A percentile compares a stretch with the other conserved stretches of the same genome.
Evolutionary conservation across 768 basidiomycete genomes (phyloP).

Genomic region (Pulveroboletus sp.): DNA sequence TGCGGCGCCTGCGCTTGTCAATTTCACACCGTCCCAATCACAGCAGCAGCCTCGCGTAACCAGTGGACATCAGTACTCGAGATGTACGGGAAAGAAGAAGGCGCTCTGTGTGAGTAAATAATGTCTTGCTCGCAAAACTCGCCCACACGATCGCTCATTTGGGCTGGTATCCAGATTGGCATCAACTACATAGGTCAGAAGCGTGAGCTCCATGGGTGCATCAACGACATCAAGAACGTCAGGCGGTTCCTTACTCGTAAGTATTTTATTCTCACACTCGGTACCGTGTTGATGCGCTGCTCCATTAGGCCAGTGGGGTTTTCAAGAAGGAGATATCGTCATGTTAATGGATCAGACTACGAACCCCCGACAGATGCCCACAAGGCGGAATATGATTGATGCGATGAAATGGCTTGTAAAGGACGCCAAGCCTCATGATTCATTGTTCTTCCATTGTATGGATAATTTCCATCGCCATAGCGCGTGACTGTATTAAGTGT

Average conservation of each 20-base stretch:
- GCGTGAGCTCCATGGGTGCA: constrained; percentile 66
- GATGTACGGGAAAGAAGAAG: constrained; percentile 49
- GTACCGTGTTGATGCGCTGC: neutral
- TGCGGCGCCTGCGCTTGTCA: neutral
- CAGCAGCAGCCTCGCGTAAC: constrained; percentile 1
- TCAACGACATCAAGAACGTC: constrained; percentile 76
- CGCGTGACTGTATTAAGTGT: neutral
- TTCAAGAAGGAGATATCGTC: constrained; percentile 51
- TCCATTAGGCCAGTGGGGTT: constrained; percentile 40
- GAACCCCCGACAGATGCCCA: constrained; percentile 44
- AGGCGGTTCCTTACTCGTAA: constrained; percentile 60
- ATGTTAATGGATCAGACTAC: constrained; percentile 47
- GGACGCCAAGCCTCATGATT: constrained; percentile 64
- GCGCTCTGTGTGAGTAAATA: constrained; percentile 38
- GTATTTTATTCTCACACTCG: constrained; percentile 7
- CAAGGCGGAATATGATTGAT: constrained; percentile 49
- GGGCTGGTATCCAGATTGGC: constrained; percentile 50
- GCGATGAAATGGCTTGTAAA: constrained; percentile 66
- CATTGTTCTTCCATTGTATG: constrained; percentile 71
- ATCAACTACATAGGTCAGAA: constrained; percentile 70
- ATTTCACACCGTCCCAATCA: constrained; percentile 3
- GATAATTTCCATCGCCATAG: neutral
- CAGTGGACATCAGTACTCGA: constrained; percentile 38
- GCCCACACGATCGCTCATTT: neutral
- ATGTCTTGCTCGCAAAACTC: neutral